These are phyloP conservation scores for Ogataea corticis DNA, from an alignment of 805 yeast genomes.

Conservation along the genomic window DNA sequence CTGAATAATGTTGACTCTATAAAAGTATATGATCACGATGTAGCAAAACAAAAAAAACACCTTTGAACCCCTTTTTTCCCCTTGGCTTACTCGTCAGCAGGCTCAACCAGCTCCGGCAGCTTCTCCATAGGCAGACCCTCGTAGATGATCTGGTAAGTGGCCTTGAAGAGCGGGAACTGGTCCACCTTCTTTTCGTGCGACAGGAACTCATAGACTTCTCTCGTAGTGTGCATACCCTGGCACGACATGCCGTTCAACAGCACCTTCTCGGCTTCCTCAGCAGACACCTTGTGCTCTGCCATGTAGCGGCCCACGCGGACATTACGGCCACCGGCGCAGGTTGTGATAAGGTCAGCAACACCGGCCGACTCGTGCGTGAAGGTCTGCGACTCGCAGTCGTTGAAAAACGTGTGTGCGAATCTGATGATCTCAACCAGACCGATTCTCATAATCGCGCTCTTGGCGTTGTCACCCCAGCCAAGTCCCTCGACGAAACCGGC, in stretches of 20 bases:
- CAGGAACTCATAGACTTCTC: constrained; percentile 87
- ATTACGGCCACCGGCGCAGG: constrained; percentile 97
- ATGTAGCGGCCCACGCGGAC: constrained; percentile 85
- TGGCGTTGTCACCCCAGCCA: constrained; percentile 99
- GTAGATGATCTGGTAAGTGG: constrained; percentile 81
- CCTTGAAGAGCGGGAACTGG: constrained; percentile 81
- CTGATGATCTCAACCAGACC: constrained; percentile 88
- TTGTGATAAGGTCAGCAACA: constrained; percentile 96
- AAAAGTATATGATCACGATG: neutral
- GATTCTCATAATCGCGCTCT: constrained; percentile 95
- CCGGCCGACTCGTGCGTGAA: constrained; percentile 95
- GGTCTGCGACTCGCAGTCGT: constrained; percentile 69
- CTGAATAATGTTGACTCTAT: constrained; percentile 1
- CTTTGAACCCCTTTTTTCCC: neutral
- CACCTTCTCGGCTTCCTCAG: constrained; percentile 80
- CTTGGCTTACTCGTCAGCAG: constrained; percentile 31
- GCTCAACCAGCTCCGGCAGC: constrained; percentile 70
- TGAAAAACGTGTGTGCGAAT: constrained; percentile 83
- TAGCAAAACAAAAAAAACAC: constrained; percentile 1
- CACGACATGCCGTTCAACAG: constrained; percentile 94
- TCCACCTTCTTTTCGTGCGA: constrained; percentile 48
- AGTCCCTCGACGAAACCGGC: constrained; percentile 97
- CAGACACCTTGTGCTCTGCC: constrained; percentile 76
- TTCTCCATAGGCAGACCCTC: constrained; percentile 72
- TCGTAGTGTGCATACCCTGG: constrained; percentile 89